Evolutionary conservation across 73 alveolate genomes (phyloP).

Genomic region (Symbiodinium natans): DNA sequence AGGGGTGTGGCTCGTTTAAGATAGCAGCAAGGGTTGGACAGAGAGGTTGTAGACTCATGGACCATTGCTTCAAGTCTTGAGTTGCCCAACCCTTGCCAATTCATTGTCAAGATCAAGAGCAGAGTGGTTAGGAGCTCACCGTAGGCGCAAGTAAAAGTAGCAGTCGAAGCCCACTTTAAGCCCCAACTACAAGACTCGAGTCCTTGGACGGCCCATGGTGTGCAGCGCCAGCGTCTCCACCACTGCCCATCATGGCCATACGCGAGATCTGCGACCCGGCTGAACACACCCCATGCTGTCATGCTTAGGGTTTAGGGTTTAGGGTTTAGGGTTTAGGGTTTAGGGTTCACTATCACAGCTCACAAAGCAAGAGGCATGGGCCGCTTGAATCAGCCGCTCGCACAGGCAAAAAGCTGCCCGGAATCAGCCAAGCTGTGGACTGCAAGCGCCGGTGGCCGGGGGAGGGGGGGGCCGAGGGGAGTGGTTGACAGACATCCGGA

Average conservation of each 20-base stretch:
- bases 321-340: too few species aligned
- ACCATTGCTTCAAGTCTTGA: too few species aligned
- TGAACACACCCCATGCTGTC: background rate
- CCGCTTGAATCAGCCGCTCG: too few species aligned
- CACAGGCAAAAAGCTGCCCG: background rate
- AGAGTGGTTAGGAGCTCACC: too few species aligned
- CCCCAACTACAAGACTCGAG: background rate
- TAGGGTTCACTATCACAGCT: too few species aligned
- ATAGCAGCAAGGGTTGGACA: too few species aligned
- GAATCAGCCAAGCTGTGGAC: background rate
- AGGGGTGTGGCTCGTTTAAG: too few species aligned
- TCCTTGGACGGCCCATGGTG: background rate
- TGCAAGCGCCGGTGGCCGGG: background rate
- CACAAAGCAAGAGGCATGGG: background rate
- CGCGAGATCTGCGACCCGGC: background rate
- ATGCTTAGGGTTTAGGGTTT: background rate
- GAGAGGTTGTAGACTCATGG: too few species aligned
- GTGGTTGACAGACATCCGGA: too few species aligned
- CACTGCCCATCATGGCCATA: background rate
- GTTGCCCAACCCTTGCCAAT: background rate
- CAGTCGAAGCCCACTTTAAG: background rate
- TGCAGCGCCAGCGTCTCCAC: too few species aligned
- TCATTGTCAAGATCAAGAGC: background rate
- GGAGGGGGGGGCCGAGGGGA: background rate
- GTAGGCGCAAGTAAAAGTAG: too few species aligned